phyloP scores from a whole-genome alignment of 2,329 filamentous ascomycete species.

The Penicillium oxalicum region DNA sequence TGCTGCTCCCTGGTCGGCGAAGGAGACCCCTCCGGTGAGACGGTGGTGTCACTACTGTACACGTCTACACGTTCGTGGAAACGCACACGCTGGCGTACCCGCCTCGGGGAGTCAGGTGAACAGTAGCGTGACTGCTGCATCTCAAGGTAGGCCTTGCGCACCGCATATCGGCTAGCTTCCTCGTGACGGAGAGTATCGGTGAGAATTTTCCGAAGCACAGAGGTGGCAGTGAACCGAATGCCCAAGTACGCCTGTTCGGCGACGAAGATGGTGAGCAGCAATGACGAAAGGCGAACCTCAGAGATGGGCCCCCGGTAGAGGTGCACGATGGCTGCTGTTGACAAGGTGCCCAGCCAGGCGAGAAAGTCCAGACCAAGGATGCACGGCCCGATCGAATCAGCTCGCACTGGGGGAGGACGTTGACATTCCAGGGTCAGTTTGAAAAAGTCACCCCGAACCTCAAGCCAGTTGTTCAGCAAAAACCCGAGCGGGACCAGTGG shows the following conservation, averaged over 20 bases:
- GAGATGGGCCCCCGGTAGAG: conserved; percentile 67
- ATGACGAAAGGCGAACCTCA: conserved; percentile 66
- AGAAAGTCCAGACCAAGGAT: conserved; percentile 78
- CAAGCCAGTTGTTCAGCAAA: conserved; percentile 92
- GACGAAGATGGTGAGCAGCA: conserved; percentile 72
- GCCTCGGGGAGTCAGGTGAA: conserved; percentile 10
- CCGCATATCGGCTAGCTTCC: conserved; percentile 67
- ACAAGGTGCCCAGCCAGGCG: conserved; percentile 89
- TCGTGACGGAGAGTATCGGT: conserved; percentile 78
- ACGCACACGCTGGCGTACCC: conserved; percentile 23
- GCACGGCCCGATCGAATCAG: conserved; percentile 93
- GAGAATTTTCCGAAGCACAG: conserved; percentile 69
- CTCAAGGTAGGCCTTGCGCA: conserved; percentile 69
- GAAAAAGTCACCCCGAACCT: conserved; percentile 85
- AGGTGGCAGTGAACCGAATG: conserved; percentile 63
- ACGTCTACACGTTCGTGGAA: conserved; percentile 32
- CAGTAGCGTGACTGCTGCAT: conserved; percentile 9
- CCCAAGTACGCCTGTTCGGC: conserved; percentile 80
- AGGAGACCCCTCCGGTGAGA: conserved; percentile 22
- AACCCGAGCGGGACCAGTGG: conserved; percentile 86
- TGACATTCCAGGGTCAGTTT: conserved; percentile 90
- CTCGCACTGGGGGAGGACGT: conserved; percentile 79
- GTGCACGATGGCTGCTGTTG: conserved; percentile 80
- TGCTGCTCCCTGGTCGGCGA: conserved; percentile 16
- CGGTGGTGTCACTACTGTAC: conserved; percentile 19